phyloP scores from a whole-genome alignment of 129 eudicot species.

The Centaurea solstitialis region DNA sequence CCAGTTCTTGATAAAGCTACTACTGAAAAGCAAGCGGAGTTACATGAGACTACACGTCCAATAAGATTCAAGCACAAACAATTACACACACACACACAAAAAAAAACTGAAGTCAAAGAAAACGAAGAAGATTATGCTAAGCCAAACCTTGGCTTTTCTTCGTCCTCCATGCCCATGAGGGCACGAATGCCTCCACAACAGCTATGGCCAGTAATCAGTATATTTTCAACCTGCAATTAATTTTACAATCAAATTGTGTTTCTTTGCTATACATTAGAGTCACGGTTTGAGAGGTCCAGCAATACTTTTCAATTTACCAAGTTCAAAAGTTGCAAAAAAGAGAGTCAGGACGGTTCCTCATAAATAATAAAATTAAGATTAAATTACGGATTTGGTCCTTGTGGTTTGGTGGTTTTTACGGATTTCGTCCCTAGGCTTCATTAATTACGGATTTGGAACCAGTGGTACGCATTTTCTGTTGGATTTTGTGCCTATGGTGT shows the following conservation, averaged over 20 bases:
- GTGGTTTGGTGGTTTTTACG: not conserved
- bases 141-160: slow-evolving; percentile 63
- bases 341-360: not conserved
- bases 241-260: not conserved
- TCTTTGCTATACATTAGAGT: not conserved
- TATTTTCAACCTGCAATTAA: slow-evolving; percentile 69
- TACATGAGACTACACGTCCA: slow-evolving; percentile 2
- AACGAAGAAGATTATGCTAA: not conserved
- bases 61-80: not conserved
- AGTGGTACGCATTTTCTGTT: too few species aligned
- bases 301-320: not conserved
- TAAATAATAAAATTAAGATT: too few species aligned
- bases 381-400: too few species aligned
- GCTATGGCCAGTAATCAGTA: slow-evolving; percentile 91
- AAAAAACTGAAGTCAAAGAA: not conserved
- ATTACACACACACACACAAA: too few species aligned
- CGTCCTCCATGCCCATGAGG: slow-evolving; percentile 85
- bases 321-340: not conserved
- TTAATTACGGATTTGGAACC: too few species aligned
- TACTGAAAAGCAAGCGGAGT: slow-evolving; percentile 41
- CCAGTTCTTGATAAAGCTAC: slow-evolving; percentile 94
- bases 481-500: too few species aligned
- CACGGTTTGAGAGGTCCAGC: not conserved
- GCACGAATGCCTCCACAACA: slow-evolving; percentile 97
- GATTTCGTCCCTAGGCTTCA: too few species aligned